Evolutionary conservation across 108 stramenopile genomes (phyloP).

Genomic region (Nitzschia palea): DNA sequence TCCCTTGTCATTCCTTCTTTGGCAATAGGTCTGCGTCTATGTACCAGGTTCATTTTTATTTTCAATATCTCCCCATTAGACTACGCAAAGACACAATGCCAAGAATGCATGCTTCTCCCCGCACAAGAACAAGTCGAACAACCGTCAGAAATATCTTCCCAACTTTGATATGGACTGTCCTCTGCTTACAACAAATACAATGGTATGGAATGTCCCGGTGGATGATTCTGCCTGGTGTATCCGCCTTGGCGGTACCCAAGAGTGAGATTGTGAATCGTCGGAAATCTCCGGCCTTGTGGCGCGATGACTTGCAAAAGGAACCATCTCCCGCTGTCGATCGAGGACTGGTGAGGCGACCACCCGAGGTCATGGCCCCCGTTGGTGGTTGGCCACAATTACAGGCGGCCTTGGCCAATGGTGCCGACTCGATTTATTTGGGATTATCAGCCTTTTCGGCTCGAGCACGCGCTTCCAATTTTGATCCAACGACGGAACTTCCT

Average conservation of each 20-base stretch:
- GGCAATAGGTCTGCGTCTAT: too few relatives aligned
- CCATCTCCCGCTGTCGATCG: not conserved
- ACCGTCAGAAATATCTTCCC: too few relatives aligned
- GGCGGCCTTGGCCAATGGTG: constrained; percentile 77
- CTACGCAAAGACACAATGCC: too few relatives aligned
- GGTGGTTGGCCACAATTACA: constrained; percentile 74
- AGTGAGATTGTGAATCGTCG: constrained; percentile 43
- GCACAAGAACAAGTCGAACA: too few relatives aligned
- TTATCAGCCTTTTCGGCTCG: constrained; percentile 67
- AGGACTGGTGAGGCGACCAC: constrained; percentile 27
- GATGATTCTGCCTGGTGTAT: too few relatives aligned
- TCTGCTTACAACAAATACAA: too few relatives aligned
- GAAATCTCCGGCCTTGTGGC: constrained; percentile 73
- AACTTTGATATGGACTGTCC: too few relatives aligned
- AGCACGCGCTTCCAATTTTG: constrained; percentile 71
- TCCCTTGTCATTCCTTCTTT: too few relatives aligned
- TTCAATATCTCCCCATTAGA: too few relatives aligned
- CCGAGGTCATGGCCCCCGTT: constrained; percentile 76
- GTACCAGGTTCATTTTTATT: too few relatives aligned
- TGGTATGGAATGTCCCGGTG: too few relatives aligned
- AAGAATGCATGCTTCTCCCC: too few relatives aligned
- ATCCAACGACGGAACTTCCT: constrained; percentile 49
- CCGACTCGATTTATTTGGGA: constrained; percentile 74
- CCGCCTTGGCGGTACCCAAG: constrained; percentile 1
- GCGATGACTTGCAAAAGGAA: constrained; percentile 41